Base-by-base conservation (phyloP, 108 stramenopile species). In the Pseudonitzschia delicatissima region DNA sequence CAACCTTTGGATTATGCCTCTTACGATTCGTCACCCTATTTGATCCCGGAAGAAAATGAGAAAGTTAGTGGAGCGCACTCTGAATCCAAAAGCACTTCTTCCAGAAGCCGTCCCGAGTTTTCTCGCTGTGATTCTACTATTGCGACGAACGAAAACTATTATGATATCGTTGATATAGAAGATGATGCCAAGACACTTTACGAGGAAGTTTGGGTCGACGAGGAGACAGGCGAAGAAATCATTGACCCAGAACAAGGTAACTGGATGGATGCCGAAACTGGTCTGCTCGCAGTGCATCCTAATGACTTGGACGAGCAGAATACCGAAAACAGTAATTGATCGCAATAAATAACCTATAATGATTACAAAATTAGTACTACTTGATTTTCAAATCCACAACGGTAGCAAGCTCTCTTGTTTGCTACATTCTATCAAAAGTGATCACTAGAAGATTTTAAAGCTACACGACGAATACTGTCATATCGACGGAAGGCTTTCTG, bases 171-270 rank as follows among this genome's bases (percentile, higher is more conserved):
- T n/a, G 25, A 23, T n/a, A 50, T 32, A 48, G 65, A 52, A 35
- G 53, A 55, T 55, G 53, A 55, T 27, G 27, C 9, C 9, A 26
- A 5, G 21, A 33, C 55, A 17, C 39, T 55, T 11, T 31, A 53
- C 15, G 67, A 68, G 28, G 70, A 71, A 44, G 42, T 71, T 57
- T 71, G 70, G 70, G 62, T 71, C 33, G 70, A 71, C 26, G 70
- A 39, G 32, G 70, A 35, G 7, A 71, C 70, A n/a, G 70, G 70
- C 4, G n/a, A 50, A 17, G 52, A 53, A 40, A 23, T 49, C 23
- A 9, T 21, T 12, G 53, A 64, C 18, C 32, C 39, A 34, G 12
- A 64, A 8, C 17, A 33, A 1, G 62, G 70, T 23, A 50, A 47
- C 8, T 71, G 70, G 70, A 37, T 62, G 27, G 70, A 71, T 64